Evolutionary conservation across 768 basidiomycete genomes (phyloP).

Genomic region (Suillus subluteus): DNA sequence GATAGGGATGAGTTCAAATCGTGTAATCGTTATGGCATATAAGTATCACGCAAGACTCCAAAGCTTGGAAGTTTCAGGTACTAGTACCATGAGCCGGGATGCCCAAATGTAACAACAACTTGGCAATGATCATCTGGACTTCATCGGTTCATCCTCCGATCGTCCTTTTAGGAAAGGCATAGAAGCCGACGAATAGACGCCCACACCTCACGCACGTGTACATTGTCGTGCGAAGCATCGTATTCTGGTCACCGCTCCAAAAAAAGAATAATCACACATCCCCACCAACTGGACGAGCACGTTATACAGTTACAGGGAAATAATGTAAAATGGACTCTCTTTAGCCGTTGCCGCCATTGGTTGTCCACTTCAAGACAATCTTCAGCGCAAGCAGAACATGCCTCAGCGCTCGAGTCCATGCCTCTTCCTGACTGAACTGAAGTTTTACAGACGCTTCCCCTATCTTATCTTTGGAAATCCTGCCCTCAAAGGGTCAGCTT

Average conservation of each 20-base stretch:
- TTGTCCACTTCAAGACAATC: constrained; percentile 86
- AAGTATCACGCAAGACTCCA: neutral
- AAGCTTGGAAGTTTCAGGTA: neutral
- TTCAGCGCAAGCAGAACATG: constrained; percentile 91
- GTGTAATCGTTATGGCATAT: neutral
- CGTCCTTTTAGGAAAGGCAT: neutral
- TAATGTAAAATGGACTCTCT: neutral
- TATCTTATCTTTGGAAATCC: constrained; percentile 92
- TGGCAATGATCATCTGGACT: neutral
- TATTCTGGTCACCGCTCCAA: neutral
- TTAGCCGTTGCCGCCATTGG: constrained; percentile 73
- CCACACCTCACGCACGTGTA: neutral
- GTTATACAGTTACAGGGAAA: neutral
- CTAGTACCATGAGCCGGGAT: neutral
- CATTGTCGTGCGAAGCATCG: neutral
- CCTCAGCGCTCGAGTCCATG: constrained; percentile 91
- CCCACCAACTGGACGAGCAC: neutral
- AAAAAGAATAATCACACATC: constrained; percentile 21
- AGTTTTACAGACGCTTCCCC: constrained; percentile 93
- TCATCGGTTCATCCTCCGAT: neutral
- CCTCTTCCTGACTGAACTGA: constrained; percentile 93
- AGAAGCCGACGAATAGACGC: neutral
- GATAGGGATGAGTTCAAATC: too few species aligned
- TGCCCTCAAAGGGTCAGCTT: constrained; percentile 31
- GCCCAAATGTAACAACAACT: too few species aligned